Conservation (phyloP, 164 flowering plant genomes). For the Malania oleifera region DNA sequence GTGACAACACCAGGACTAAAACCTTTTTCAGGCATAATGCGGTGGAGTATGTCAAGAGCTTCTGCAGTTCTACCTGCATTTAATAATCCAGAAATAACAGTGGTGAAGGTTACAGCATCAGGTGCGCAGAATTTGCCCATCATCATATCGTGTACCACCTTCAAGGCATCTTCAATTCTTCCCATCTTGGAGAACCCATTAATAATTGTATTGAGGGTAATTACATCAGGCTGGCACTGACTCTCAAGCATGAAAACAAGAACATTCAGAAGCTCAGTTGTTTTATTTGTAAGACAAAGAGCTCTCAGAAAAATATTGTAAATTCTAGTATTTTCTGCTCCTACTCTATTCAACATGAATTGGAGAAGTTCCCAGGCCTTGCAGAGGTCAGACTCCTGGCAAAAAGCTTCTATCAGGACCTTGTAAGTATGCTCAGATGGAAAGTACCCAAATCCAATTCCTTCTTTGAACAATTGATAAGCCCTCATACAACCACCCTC, state of each 20-base stretch:
- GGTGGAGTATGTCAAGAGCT: constrained; percentile 48
- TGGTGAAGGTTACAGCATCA: constrained; percentile 78
- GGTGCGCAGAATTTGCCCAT: constrained; percentile 63
- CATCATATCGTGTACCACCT: constrained; percentile 72
- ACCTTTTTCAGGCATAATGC: constrained; percentile 51
- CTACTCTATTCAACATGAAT: constrained; percentile 47
- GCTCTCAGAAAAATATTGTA: constrained; percentile 85
- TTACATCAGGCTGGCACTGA: constrained; percentile 68
- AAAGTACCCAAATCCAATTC: constrained; percentile 49
- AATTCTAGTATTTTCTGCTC: constrained; percentile 47
- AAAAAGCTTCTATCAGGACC: constrained; percentile 64
- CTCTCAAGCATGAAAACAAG: constrained; percentile 73
- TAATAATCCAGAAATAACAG: constrained; percentile 58
- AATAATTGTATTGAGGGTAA: constrained; percentile 72
- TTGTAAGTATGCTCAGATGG: constrained; percentile 70
- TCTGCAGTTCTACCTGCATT: constrained; percentile 45
- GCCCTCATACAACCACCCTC: constrained; percentile 86
- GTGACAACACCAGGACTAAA: constrained; percentile 56
- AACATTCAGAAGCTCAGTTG: constrained; percentile 76
- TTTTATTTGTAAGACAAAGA: constrained; percentile 49
- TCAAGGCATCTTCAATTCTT: constrained; percentile 62
- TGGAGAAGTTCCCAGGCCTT: constrained; percentile 66
- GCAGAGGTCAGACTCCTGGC: constrained; percentile 41
- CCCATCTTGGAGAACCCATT: constrained; percentile 80
- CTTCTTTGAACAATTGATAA: constrained; percentile 77